Conservation (phyloP, 208 protist species). For the Crithidia mellificae region DNA sequence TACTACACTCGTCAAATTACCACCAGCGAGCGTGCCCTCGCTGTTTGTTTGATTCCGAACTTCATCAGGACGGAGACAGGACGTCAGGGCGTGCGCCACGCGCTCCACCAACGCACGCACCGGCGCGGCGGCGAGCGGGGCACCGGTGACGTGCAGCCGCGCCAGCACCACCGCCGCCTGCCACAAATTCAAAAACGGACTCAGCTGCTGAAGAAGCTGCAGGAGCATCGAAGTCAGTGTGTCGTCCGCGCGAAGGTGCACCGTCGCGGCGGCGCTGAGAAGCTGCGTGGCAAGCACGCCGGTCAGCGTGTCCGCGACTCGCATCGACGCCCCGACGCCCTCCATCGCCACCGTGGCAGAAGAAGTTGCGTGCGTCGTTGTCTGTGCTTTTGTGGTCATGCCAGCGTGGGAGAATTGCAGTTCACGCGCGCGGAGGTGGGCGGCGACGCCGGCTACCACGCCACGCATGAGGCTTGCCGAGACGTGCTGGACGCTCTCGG, state of each 20-base stretch:
- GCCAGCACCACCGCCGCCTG: constrained; percentile 33
- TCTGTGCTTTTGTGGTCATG: not conserved
- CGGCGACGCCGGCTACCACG: constrained; percentile 21
- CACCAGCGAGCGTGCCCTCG: too few species aligned
- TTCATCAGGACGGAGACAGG: too few species aligned
- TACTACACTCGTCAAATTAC: too few species aligned
- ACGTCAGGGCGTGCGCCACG: not conserved
- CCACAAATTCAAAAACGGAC: constrained; percentile 33
- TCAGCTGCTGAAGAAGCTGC: constrained; percentile 36
- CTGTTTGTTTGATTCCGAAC: too few species aligned
- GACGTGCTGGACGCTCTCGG: constrained; percentile 68
- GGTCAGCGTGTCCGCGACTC: constrained; percentile 23
- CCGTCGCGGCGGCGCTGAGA: constrained; percentile 43
- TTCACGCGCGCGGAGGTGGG: constrained; percentile 10
- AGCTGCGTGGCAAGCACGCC: constrained; percentile 40
- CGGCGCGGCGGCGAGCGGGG: constrained; percentile 21
- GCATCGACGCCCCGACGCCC: not conserved
- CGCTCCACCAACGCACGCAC: constrained; percentile 31
- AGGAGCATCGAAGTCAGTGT: constrained; percentile 46
- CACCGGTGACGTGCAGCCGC: constrained; percentile 30
- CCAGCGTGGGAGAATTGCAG: not conserved
- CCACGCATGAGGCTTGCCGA: constrained; percentile 46
- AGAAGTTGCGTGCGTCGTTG: too few species aligned
- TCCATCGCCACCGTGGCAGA: not conserved
- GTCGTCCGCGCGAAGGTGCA: constrained; percentile 52